Base-by-base conservation (phyloP, 768 basidiomycete genomes). In the Leccinum ochraceum region DNA sequence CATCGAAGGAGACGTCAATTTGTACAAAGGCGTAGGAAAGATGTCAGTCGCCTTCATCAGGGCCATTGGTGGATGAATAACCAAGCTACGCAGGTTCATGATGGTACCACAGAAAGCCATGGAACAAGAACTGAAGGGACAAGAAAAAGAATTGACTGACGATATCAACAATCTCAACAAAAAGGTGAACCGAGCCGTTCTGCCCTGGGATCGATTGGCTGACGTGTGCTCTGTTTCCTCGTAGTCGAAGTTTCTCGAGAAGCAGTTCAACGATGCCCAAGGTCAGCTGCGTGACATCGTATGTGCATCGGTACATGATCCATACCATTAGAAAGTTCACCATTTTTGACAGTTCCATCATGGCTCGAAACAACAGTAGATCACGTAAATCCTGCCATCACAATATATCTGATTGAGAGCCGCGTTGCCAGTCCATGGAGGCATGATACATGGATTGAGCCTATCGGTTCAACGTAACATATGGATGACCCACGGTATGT, bases 1-100 rank as follows among this genome's bases (percentile, higher is more conserved):
- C 37, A 83, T 95, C 54, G 80, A 86, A 64, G 84, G 84, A 28
- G 82, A 89, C 61, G 87, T 90, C 13, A 92, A 89, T 69, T 77
- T 97, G 67, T 98, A 95, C 78, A 94, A 90, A 69, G 95, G 95
- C 52, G 92, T 98, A 50, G 95, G 95, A 34, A 98, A 98, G 77
- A 96, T 96, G 95, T 95, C 64, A 63, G 58, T 65, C 22, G 53
- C 28, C 37, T 46, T 54, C 24, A 6, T 54, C 54, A 20, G 44
- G 5, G 57, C 50, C 44, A 44, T 39, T 20, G 51, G 14, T 46
- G 17, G 26, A 49, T 28, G 57, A 51, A 50, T 66, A 49, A 58
- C 28, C 3, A 34, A 46, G 55, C 10, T 54, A 54, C 24, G 6
- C 62, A 97, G 95, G 93, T 98, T 98, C 74, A 84, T 98, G 83